Base-by-base conservation (phyloP, 768 basidiomycete genomes). In the Hirschioporus abietinus region DNA sequence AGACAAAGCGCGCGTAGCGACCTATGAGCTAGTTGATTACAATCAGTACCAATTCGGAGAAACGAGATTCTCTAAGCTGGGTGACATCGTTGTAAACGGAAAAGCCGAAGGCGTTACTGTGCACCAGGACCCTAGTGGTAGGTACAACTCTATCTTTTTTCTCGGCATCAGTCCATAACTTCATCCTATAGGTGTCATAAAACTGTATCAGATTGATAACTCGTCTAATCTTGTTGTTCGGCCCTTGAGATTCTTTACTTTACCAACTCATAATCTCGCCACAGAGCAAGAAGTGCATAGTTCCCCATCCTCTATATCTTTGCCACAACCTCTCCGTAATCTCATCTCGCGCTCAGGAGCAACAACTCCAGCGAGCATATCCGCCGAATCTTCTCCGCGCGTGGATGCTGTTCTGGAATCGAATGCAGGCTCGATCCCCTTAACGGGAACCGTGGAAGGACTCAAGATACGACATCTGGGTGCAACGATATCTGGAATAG, bases 1-100 rank as follows among this genome's bases (percentile, higher is more conserved):
- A 17, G 79, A 81, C 60, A 78, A 78, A 63, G 79, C 83, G 17
- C 78, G 77, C 20, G 68, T 81, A 1, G 77, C 76, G 0, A 69
- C 82, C 0, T 79, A 83, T 65, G 80, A 82, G 64, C 70, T 85
- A 24, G 69, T 69, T 4, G 66, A 71, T 0, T 71, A 68, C 24
- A 70, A 75, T 9, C 72, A 75, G 59, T 66, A 68, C 8, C 72
- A 74, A 2, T 72, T 78, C 8, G 75, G 75, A 6, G 76, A 79
- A 10, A 71, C 80, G 0, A 72, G 70, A 27, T 78, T 90, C 0
- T 78, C 78, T 64, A 78, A 78, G 58, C 68, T 89, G 10, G 84
- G 84, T 7, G 83, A 86, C 60, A 88, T 87, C 85, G 71, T 80
- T 25, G 72, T 86, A 7, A 81, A 84, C 57, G 84, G 87, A 12